Percentiles rank a stretch among this genome's conserved stretches.
Evolutionary conservation across 1,284 basidiomycete genomes (phyloP).

Genomic region (Volvariella volvacea): DNA sequence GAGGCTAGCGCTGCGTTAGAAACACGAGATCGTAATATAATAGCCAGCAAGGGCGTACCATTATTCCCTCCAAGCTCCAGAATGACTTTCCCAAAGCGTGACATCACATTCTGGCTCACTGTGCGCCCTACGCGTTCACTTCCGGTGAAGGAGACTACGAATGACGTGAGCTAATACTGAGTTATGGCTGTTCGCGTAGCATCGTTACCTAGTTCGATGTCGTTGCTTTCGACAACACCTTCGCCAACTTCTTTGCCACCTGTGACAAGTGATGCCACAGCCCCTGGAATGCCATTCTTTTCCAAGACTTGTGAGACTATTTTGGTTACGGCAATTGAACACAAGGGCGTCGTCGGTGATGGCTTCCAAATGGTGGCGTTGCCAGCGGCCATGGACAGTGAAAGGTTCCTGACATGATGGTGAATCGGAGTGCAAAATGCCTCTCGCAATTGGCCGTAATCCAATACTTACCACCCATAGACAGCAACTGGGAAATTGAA

Average conservation of each 20-base stretch:
- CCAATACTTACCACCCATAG: constrained; percentile 64
- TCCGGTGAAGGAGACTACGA: constrained; percentile 85
- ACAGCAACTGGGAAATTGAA: constrained; percentile 95
- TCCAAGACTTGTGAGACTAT: constrained; percentile 81
- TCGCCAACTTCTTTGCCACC: constrained; percentile 81
- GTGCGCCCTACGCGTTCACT: constrained; percentile 82
- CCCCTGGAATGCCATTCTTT: constrained; percentile 76
- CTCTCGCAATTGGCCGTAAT: not conserved
- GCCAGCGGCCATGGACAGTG: constrained; percentile 83
- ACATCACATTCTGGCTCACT: constrained; percentile 78
- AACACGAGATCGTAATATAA: constrained; percentile 10
- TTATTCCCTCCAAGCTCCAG: constrained; percentile 97
- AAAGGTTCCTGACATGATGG: constrained; percentile 66
- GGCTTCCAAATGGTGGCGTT: constrained; percentile 97
- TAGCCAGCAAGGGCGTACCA: constrained; percentile 34
- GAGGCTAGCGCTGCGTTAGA: constrained; percentile 49
- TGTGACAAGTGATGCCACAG: constrained; percentile 76
- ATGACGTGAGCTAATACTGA: not conserved
- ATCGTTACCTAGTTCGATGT: constrained; percentile 66
- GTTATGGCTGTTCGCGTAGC: constrained; percentile 1
- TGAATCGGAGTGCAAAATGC: constrained; percentile 2
- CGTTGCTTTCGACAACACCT: constrained; percentile 64
- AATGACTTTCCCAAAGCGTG: constrained; percentile 77
- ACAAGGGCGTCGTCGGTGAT: constrained; percentile 82
- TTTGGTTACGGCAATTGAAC: constrained; percentile 82